Base-by-base conservation (phyloP, 306 rosid species). In the Alnus rubra region DNA sequence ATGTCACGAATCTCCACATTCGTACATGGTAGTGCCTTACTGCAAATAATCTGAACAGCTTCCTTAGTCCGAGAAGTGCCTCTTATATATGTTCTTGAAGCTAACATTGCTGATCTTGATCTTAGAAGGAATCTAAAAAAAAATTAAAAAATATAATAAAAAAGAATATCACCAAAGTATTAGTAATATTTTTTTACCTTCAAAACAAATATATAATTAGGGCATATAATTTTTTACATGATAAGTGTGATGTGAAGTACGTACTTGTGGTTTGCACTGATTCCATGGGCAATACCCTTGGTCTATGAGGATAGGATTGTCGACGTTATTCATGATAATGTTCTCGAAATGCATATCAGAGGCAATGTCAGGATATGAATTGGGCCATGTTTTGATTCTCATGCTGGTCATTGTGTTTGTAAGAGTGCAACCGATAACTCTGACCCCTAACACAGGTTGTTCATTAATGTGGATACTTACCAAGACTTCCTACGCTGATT, bases 251-350 rank as follows among this genome's bases (percentile, higher is more conserved):
- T 4, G 4, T n/a, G 0, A 63, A 12, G 30, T 56, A 19, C 18
- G 13, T 19, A 86, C 90, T 85, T 71, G 1, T 42, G 45, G 52
- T 1, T 77, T 59, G 74, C 93, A 89, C 0, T 79, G 79, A 30
- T 83, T 80, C 79, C 81, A 86, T 3, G 92, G 92, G 76, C 93
- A 89, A 31, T 91, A 88, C 42, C 76, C 85, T 80, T 89, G 93
- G 64, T 91, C 88, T 3, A 87, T 74, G 35, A 89, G 10, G 12
- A 91, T 16, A 0, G 91, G 88, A 58, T 77, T 81, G 5, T 1
- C 1, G n/a, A 89, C 93, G 47, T 86, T 30, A 0, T 18, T 6
- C 93, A 91, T 82, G 50, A 11, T 73, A 52, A 87, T 71, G 52
- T 89, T 82, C 56, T 78, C 84, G 52, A 84, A 82, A 58, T 65